Percentiles rank a stretch among this genome's conserved stretches.
Evolutionary conservation across 257 asterid species (phyloP).

Genomic region (Oldenlandia corymbosa): DNA sequence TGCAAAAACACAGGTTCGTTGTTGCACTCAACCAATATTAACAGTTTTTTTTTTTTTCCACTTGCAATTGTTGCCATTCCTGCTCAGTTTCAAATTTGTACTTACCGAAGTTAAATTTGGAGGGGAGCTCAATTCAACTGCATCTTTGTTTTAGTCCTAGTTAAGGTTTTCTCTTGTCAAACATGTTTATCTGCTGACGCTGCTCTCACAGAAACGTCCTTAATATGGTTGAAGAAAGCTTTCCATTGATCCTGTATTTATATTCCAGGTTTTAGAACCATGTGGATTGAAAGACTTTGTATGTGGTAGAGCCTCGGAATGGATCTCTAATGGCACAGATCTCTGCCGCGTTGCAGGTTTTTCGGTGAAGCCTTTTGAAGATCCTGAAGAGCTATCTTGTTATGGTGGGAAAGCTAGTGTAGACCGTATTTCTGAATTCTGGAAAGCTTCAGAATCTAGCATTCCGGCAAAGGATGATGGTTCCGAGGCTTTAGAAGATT

Average conservation of each 20-base stretch:
- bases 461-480: conserved; percentile 31
- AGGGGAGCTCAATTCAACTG: neutral
- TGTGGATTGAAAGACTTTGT: conserved; percentile 82
- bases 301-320: conserved; percentile 93
- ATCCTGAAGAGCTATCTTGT: conserved; percentile 54
- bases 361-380: conserved; percentile 54
- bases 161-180: neutral
- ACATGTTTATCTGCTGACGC: neutral
- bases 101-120: neutral
- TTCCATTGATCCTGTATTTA: neutral
- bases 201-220: neutral
- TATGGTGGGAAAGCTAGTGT: conserved; percentile 83
- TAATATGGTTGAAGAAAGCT: neutral
- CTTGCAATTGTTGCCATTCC: neutral
- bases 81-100: neutral
- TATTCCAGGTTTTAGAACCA: conserved; percentile 83
- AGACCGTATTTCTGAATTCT: conserved; percentile 57
- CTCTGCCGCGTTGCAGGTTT: conserved; percentile 91
- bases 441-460: conserved; percentile 53
- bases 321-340: conserved; percentile 97
- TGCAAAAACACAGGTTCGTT: conserved; percentile 78
- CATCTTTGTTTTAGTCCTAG: neutral
- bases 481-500: conserved; percentile 36
- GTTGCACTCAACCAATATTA: conserved; percentile 2
- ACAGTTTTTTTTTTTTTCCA: neutral